These are phyloP conservation scores for Tetrapyrgos nigripes DNA, from an alignment of 1,284 basidiomycete species.

Conservation along the genomic window DNA sequence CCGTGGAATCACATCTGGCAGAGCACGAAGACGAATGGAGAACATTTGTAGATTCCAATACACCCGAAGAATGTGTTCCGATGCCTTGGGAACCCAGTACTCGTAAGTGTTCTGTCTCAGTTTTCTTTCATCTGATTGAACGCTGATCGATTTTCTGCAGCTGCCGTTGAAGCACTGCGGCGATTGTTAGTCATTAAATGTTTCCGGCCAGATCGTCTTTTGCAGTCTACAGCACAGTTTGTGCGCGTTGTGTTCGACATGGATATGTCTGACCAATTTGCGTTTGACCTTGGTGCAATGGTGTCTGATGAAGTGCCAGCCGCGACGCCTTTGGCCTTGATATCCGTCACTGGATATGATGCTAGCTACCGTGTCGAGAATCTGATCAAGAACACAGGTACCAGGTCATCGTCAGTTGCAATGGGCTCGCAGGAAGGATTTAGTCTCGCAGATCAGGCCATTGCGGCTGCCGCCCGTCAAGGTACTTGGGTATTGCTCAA, in stretches of 20 bases:
- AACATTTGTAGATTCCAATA: conserved; percentile 72
- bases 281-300: conserved; percentile 78
- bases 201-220: conserved; percentile 87
- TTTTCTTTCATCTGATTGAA: conserved; percentile 7
- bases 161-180: conserved; percentile 76
- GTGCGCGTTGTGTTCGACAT: conserved; percentile 77
- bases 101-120: conserved; percentile 53
- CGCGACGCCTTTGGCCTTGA: conserved; percentile 85
- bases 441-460: conserved; percentile 91
- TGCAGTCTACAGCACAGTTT: conserved; percentile 83
- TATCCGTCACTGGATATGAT: conserved; percentile 96
- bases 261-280: conserved; percentile 77
- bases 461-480: conserved; percentile 87
- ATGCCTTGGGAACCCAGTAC: conserved; percentile 79
- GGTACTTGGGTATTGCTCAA: conserved; percentile 95
- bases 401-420: conserved; percentile 86
- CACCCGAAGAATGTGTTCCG: conserved; percentile 80
- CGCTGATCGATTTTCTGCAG: conserved; percentile 48
- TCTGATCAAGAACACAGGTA: conserved; percentile 78
- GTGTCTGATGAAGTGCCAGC: conserved; percentile 83
- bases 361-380: conserved; percentile 95
- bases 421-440: conserved; percentile 99
- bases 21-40: conserved; percentile 78
- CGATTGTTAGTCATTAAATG: conserved; percentile 86
- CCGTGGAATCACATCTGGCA: conserved; percentile 73